Conservation (phyloP, 2,329 filamentous ascomycete genomes). For the Alternaria rosae region DNA sequence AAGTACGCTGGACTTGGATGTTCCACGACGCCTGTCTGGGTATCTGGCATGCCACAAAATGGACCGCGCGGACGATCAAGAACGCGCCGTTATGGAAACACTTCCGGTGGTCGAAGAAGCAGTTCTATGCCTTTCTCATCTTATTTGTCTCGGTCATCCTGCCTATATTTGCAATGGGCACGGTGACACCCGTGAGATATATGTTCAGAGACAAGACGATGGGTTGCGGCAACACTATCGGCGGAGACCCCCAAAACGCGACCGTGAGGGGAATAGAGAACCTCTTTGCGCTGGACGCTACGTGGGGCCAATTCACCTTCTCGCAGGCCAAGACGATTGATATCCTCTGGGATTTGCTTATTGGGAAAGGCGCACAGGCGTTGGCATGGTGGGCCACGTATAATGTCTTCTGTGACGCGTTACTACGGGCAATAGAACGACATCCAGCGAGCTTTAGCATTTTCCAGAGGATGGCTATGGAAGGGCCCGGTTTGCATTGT, state of each 20-base stretch:
- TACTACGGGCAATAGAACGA: constrained; percentile 45
- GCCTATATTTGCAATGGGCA: constrained; percentile 19
- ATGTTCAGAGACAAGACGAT: constrained; percentile 25
- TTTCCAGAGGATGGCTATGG: constrained; percentile 43
- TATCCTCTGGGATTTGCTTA: constrained; percentile 44
- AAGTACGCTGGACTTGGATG: constrained; percentile 2
- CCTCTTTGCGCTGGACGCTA: constrained; percentile 40
- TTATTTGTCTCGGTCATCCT: constrained; percentile 12
- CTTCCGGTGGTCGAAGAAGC: constrained; percentile 10
- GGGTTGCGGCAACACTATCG: constrained; percentile 15
- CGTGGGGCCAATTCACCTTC: constrained; percentile 37
- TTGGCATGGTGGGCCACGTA: constrained; percentile 41
- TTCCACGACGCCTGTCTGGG: background rate
- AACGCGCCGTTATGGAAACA: constrained; percentile 4
- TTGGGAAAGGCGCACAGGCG: constrained; percentile 45
- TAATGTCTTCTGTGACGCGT: constrained; percentile 43
- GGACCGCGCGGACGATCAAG: background rate
- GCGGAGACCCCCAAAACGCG: constrained; percentile 18
- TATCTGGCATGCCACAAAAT: background rate
- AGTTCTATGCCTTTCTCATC: constrained; percentile 18
- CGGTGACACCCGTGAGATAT: constrained; percentile 7
- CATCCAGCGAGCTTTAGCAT: constrained; percentile 45
- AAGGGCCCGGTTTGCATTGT: constrained; percentile 33
- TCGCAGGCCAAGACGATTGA: constrained; percentile 47
- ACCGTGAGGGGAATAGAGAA: constrained; percentile 32